Percentiles rank a stretch among this genome's conserved stretches.
phyloP scores from a whole-genome alignment of 495 filamentous ascomycete species.

The Tuber brumale region DNA sequence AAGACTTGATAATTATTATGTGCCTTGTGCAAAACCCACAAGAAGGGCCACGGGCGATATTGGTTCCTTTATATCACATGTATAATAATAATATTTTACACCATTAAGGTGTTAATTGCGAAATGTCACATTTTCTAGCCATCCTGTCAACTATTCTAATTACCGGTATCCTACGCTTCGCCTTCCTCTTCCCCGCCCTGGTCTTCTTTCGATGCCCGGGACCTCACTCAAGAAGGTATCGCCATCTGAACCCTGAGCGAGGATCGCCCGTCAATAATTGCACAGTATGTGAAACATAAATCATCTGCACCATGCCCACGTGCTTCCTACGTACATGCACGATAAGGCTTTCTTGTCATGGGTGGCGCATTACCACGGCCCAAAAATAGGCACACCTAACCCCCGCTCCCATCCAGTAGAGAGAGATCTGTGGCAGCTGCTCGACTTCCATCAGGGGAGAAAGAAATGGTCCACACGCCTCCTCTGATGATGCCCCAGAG shows the following conservation, averaged over 20 bases:
- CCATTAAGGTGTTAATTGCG: not conserved
- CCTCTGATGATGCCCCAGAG: slow-evolving; percentile 9
- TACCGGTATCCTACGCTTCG: not conserved
- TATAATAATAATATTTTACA: not conserved
- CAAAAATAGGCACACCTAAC: slow-evolving; percentile 31
- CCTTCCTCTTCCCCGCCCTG: slow-evolving; percentile 1
- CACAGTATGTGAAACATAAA: slow-evolving; percentile 28
- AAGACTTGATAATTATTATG: not conserved
- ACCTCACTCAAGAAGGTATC: slow-evolving; percentile 3
- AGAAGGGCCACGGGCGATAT: not conserved
- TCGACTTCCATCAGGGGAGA: slow-evolving; percentile 6
- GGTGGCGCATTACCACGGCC: slow-evolving; percentile 19
- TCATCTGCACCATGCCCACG: slow-evolving; percentile 37
- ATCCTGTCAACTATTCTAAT: not conserved
- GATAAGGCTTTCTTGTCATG: slow-evolving; percentile 27
- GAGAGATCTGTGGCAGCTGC: slow-evolving; percentile 8
- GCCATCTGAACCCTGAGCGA: slow-evolving; percentile 32
- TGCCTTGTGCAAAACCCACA: not conserved
- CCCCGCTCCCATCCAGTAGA: not conserved
- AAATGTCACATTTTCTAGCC: not conserved
- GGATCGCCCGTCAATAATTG: slow-evolving; percentile 35
- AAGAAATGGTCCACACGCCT: slow-evolving; percentile 26
- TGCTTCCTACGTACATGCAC: slow-evolving; percentile 33
- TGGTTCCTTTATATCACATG: not conserved
- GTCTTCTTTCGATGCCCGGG: not conserved